phyloP scores from a whole-genome alignment of 352 stramenopile species.

The Salisapilia sapeloensis region DNA sequence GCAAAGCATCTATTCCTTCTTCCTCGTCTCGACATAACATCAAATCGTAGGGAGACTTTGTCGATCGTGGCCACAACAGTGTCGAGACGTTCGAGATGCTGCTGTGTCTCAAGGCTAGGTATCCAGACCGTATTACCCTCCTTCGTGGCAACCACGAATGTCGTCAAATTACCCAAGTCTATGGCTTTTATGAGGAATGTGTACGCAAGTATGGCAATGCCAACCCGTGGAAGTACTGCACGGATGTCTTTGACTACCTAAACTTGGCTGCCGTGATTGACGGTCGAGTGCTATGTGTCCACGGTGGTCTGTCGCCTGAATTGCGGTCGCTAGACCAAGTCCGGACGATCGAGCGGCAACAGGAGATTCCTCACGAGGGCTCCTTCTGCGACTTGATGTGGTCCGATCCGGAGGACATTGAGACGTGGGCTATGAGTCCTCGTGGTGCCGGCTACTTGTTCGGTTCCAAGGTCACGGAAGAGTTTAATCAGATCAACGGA shows the following conservation, averaged over 20 bases:
- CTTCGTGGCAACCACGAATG: constrained; percentile 83
- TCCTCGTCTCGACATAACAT: no score
- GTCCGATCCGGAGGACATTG: constrained; percentile 93
- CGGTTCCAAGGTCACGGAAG: constrained; percentile 67
- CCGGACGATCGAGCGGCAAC: constrained; percentile 90
- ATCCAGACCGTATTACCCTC: constrained; percentile 79
- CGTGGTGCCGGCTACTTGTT: constrained; percentile 80
- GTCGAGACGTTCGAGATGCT: constrained; percentile 83
- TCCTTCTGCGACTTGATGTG: constrained; percentile 97
- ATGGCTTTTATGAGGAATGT: constrained; percentile 96
- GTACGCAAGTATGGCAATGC: constrained; percentile 94
- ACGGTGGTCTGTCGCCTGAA: constrained; percentile 91
- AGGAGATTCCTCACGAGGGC: constrained; percentile 91
- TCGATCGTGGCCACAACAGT: constrained; percentile 81
- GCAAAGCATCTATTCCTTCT: constrained; percentile 1
- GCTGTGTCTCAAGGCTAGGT: constrained; percentile 75
- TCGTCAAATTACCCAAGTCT: constrained; percentile 94
- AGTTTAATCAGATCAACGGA: constrained; percentile 86
- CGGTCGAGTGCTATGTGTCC: constrained; percentile 81
- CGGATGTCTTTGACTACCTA: constrained; percentile 94
- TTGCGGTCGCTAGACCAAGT: constrained; percentile 92
- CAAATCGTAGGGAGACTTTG: constrained; percentile 75
- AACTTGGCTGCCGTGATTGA: constrained; percentile 91
- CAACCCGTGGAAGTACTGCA: constrained; percentile 93
- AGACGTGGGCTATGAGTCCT: constrained; percentile 81